A percentile compares a stretch with the other conserved stretches of the same genome.
Evolutionary conservation across 2,329 filamentous ascomycete genomes (phyloP).

Genomic region (Botryotinia convoluta): DNA sequence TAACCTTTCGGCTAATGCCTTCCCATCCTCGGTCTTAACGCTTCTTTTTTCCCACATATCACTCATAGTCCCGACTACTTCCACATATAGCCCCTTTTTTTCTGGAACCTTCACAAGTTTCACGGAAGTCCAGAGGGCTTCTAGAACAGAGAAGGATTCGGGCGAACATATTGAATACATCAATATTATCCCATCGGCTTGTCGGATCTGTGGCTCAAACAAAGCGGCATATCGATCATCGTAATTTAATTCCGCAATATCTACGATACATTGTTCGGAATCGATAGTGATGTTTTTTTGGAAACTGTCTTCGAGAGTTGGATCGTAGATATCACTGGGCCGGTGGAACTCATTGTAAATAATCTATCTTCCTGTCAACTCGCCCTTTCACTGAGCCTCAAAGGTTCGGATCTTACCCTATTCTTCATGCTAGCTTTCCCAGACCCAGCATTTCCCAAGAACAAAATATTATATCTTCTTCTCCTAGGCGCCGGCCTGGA

Average conservation of each 20-base stretch:
- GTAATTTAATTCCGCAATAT: background rate
- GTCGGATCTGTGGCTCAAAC: background rate
- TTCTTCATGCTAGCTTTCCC: constrained; percentile 10
- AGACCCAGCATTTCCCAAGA: background rate
- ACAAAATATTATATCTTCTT: background rate
- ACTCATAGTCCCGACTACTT: constrained; percentile 7
- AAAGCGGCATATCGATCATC: rapidly evolving
- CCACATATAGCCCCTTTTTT: background rate
- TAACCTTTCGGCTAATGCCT: background rate
- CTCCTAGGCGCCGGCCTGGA: background rate
- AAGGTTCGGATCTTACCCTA: background rate
- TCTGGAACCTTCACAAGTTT: background rate
- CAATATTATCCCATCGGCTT: background rate
- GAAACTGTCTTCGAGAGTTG: background rate
- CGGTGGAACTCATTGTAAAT: background rate
- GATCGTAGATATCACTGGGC: background rate
- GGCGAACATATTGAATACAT: constrained; percentile 9
- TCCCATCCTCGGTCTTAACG: constrained; percentile 5
- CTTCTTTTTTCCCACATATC: constrained; percentile 16
- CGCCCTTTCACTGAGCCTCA: background rate
- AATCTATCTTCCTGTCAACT: background rate
- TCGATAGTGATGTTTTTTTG: background rate
- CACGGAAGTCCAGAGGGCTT: background rate
- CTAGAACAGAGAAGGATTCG: background rate
- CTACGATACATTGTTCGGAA: background rate